Evolutionary conservation across 305 asterid genomes (phyloP), one percentile per base, ranked within the genome.

Genomic region (Fraxinus xanthoxyloides): DNA sequence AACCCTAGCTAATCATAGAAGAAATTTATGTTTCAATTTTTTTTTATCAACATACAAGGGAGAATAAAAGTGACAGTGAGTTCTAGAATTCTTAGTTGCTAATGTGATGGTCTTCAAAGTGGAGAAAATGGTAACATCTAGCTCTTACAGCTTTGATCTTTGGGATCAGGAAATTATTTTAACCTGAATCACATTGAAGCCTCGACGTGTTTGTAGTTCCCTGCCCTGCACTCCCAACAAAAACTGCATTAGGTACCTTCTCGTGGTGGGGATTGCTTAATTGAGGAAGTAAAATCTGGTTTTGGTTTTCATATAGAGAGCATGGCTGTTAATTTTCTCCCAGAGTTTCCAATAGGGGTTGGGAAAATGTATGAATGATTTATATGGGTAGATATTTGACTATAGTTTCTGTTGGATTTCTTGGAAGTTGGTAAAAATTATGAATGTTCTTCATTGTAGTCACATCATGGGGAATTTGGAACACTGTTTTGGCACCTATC

Each of bases 401-500:
- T 72, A 34, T 28, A 38, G 34, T 67, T 72, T 65, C 80, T 75
- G 38, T 9, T 69, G 34, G n/a, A 8, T 75, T 61, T 78, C 76
- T 76, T 23, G 3, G 10, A 46, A 70, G 76, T 54, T 36, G 80
- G 69, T 76, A 12, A 40, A 46, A 40, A 43, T 75, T 85, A 46
- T 78, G 73, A 69, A 32, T 51, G 19, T 40, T 35, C 48, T 19
- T 54, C 67, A 3, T 72, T 87, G 76, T 38, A 46, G 78, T 43
- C 76, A 72, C 56, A 79, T 69, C 73, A 61, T 75, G 19, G 40
- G 70, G 79, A 35, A 70, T 32, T 7, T 73, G 73, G 30, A 77
- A 9, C 40, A 7, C 72, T 74, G 32, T 79, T 78, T 75, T 75
- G 34, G 28, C 76, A 30, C 26, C 82, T 77, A 26, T 36, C 84